Base-by-base conservation (phyloP, 208 protist species). In the Leishmania martiniquensis region DNA sequence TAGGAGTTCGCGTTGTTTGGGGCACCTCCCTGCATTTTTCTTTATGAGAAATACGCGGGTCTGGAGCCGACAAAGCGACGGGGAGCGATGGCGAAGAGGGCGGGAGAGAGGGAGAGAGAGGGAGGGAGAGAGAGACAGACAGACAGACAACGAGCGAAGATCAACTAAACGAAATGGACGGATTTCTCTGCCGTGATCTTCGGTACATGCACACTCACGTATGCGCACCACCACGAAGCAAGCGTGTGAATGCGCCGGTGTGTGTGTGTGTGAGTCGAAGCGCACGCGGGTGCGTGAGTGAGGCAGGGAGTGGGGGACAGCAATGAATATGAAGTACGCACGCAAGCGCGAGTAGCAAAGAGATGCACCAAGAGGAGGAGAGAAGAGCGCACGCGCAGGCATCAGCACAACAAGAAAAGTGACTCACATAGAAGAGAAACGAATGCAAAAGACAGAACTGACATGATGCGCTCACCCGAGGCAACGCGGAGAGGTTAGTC, bases 1-100 rank as follows among this genome's bases (percentile, higher is more conserved):
- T 78, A 78, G 13, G 79, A 73, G 66, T 75, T 83, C 9, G 45
- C 34, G 79, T 63, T 83, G 68, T 83, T 77, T 6, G 79, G 79
- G 3, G 79, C 73, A n/a, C 67, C 79, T 25, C 78, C 74, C 49
- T 87, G 79, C 83, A 87, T 86, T 49, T 69, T 69, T 13, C 34
- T 22, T 13, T 69, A 4, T 42, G n/a, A 47, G 37, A 62, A 68
- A 67, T 42, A 20, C 65, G 65, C 65, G 65, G 22, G 65, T n/a
- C 44, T 47, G 10, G 65, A 42, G 5, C 65, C 7, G 20, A 47
- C 20, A 55, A 22, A 15, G 39, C 47, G 22, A 59, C 68, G 20
- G 29, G 15, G 17, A 42, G 37, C 22, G 32, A 45, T 65, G 34
- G 17, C 29, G 3, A 49, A 51, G 37, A 45, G 34, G 59, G 15